phyloP scores from a whole-genome alignment of 805 yeast genomes.

The Kluyveromyces starmeri region DNA sequence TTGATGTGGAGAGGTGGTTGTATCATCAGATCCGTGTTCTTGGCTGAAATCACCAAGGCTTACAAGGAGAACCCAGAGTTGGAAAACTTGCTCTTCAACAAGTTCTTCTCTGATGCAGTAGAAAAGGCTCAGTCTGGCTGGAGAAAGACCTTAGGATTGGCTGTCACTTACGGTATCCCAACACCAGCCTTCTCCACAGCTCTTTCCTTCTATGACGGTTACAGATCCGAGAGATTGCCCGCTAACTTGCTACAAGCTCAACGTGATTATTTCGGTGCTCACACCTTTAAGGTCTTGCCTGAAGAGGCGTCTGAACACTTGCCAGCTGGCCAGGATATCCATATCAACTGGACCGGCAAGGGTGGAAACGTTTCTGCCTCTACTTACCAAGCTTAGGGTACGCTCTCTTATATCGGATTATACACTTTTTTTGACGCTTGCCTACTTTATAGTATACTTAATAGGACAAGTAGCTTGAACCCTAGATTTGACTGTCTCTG shows the following conservation, averaged over 20 bases:
- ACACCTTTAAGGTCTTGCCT: slow-evolving; percentile 93
- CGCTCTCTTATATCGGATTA: too few species aligned
- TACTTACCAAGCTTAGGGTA: slow-evolving; percentile 87
- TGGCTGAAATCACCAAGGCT: slow-evolving; percentile 94
- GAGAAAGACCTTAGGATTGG: slow-evolving; percentile 79
- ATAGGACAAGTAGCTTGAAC: too few species aligned
- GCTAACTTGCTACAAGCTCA: slow-evolving; percentile 98
- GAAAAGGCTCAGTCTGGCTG: slow-evolving; percentile 91
- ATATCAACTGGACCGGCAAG: slow-evolving; percentile 98
- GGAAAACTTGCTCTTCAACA: slow-evolving; percentile 92
- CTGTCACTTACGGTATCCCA: slow-evolving; percentile 84
- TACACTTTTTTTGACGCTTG: too few species aligned
- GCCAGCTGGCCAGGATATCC: slow-evolving; percentile 78
- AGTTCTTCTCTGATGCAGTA: slow-evolving; percentile 88
- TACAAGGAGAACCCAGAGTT: slow-evolving; percentile 88
- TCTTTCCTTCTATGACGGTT: slow-evolving; percentile 95
- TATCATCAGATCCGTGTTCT: slow-evolving; percentile 96
- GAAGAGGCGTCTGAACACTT: slow-evolving; percentile 67
- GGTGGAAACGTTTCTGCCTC: slow-evolving; percentile 98
- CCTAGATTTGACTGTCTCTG: too few species aligned
- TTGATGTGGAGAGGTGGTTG: slow-evolving; percentile 99
- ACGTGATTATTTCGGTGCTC: slow-evolving; percentile 99
- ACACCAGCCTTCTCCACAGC: slow-evolving; percentile 98
- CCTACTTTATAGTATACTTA: too few species aligned
- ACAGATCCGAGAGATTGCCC: slow-evolving; percentile 91